Conservation (phyloP, 345 rosid species). For the Cardamine occulta region DNA sequence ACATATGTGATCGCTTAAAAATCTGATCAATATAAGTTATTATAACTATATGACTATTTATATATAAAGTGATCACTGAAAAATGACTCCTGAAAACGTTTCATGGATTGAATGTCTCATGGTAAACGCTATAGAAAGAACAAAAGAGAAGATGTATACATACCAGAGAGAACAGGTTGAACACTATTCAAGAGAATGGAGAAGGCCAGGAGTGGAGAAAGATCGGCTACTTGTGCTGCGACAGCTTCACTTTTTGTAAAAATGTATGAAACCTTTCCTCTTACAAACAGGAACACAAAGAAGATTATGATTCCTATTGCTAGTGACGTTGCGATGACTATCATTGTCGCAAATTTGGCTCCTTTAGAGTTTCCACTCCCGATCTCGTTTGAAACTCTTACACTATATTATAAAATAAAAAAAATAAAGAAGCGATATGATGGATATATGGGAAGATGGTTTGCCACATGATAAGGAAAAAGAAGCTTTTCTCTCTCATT, state of each 20-base stretch:
- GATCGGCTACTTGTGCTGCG: slow-evolving; percentile 57
- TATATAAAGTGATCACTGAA: neutral
- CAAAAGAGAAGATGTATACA: neutral
- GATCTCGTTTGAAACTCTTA: slow-evolving; percentile 81
- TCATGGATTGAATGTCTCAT: neutral
- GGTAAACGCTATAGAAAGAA: neutral
- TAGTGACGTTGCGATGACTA: slow-evolving; percentile 54
- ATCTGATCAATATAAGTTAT: too few species aligned
- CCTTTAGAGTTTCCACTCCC: slow-evolving; percentile 66
- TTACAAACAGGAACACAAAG: slow-evolving; percentile 51
- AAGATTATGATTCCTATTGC: slow-evolving; percentile 56
- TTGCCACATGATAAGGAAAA: too few species aligned
- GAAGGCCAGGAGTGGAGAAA: slow-evolving; percentile 68
- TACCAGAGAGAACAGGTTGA: slow-evolving; percentile 83
- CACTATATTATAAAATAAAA: slow-evolving; percentile 40
- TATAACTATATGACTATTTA: too few species aligned
- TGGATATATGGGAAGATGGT: too few species aligned
- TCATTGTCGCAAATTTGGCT: slow-evolving; percentile 58
- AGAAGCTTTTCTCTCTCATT: too few species aligned
- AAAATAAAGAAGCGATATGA: neutral
- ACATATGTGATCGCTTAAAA: neutral
- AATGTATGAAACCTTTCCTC: slow-evolving; percentile 59
- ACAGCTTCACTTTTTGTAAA: slow-evolving; percentile 58
- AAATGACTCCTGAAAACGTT: neutral
- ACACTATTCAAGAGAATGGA: slow-evolving; percentile 76